phyloP scores from a whole-genome alignment of 805 yeast species.

The Yamadazyma tumulicola region DNA sequence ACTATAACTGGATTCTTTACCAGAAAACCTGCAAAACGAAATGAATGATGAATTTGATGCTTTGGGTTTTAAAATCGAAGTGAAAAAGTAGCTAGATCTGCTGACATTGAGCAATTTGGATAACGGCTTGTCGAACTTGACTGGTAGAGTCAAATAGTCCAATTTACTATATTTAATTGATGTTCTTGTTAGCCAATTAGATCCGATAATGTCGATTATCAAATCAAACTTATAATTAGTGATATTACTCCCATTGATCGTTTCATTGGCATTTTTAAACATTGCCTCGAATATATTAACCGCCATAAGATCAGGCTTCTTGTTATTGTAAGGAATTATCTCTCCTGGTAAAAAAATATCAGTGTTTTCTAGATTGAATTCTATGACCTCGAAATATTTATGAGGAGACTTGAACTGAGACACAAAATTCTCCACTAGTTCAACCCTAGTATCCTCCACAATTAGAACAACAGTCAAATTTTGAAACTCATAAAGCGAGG shows the following conservation, averaged over 20 bases:
- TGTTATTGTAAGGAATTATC: conserved; percentile 28
- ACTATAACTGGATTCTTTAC: conserved; percentile 30
- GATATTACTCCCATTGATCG: conserved; percentile 18
- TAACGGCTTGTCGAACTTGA: conserved; percentile 16
- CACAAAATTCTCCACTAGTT: conserved; percentile 17
- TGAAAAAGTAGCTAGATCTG: conserved; percentile 29
- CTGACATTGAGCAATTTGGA: conserved; percentile 24
- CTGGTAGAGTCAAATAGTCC: conserved; percentile 29
- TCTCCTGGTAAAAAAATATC: conserved; percentile 37
- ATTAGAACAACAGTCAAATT: conserved; percentile 29
- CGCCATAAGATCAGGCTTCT: conserved; percentile 37
- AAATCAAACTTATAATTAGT: conserved; percentile 30
- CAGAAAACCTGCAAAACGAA: conserved; percentile 31
- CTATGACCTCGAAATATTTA: conserved; percentile 23
- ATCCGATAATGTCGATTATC: conserved; percentile 39
- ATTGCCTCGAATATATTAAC: conserved; percentile 33
- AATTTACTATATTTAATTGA: conserved; percentile 24
- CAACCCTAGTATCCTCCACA: conserved; percentile 20
- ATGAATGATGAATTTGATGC: conserved; percentile 26
- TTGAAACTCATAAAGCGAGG: conserved; percentile 24
- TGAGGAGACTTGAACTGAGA: conserved; percentile 14
- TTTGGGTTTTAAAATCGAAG: conserved; percentile 37
- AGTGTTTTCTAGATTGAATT: conserved; percentile 32
- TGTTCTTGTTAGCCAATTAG: conserved; percentile 33
- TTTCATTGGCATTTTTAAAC: conserved; percentile 19